Percentiles rank a stretch among this genome's conserved stretches.
Conservation (phyloP, 306 rosid genomes). For the Fagus sylvatica region DNA sequence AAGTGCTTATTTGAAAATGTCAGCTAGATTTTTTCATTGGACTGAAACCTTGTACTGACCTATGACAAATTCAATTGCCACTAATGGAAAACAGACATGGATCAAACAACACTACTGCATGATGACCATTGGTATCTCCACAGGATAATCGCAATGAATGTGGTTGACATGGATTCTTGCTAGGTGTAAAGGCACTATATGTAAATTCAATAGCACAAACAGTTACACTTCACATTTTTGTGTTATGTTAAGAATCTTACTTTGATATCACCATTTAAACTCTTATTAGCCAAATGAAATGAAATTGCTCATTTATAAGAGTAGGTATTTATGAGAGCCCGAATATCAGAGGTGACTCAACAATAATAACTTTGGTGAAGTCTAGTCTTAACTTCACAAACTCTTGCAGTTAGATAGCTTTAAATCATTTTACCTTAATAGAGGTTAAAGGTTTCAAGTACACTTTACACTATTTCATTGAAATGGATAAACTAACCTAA, state of each 20-base stretch:
- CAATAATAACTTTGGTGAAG: neutral
- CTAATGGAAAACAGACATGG: constrained; percentile 13
- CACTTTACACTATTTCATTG: neutral
- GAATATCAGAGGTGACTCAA: neutral
- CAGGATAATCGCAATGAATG: constrained; percentile 8
- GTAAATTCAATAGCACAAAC: neutral
- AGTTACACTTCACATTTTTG: neutral
- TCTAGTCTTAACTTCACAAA: neutral
- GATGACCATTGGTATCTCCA: constrained; percentile 1
- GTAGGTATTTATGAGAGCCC: neutral
- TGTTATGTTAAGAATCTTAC: neutral
- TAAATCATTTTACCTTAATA: neutral
- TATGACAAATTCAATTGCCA: neutral
- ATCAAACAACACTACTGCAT: constrained; percentile 8
- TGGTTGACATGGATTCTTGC: neutral
- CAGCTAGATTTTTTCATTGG: neutral
- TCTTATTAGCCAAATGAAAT: neutral
- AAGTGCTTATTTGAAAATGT: neutral
- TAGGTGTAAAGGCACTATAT: neutral
- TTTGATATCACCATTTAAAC: neutral
- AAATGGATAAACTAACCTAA: neutral
- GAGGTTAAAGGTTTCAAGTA: neutral
- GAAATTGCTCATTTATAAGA: neutral
- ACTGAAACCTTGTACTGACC: neutral
- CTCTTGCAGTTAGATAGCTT: neutral